Percentiles rank a stretch among this genome's conserved stretches.
These are phyloP conservation scores for Candida tunisiensis DNA, from an alignment of 1,139 yeast species.

Conservation along the genomic window DNA sequence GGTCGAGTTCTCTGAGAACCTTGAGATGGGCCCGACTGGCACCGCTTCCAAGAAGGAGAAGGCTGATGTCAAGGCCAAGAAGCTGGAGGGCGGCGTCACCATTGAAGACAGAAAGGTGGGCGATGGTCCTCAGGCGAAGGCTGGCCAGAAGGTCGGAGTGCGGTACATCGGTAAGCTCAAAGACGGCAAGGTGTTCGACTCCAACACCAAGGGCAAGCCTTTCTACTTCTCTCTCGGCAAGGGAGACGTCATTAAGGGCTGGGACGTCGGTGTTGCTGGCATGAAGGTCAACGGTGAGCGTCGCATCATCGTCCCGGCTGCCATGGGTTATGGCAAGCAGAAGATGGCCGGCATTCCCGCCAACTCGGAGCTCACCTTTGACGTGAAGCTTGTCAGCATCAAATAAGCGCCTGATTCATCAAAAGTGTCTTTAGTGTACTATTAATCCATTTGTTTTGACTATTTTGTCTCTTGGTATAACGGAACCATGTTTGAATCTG, in stretches of 20 bases:
- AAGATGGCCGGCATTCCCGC: conserved; percentile 95
- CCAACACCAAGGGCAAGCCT: conserved; percentile 95
- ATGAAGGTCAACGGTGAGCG: conserved; percentile 99
- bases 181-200: conserved; percentile 93
- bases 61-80: no score
- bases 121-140: conserved; percentile 74
- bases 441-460: not conserved
- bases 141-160: conserved; percentile 84
- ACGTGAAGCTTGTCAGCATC: conserved; percentile 81
- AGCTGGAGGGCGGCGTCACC: conserved; percentile 82
- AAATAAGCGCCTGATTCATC: conserved; percentile 29
- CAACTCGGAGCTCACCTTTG: conserved; percentile 89
- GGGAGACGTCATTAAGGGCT: conserved; percentile 97
- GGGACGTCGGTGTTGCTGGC: conserved; percentile 97
- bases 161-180: conserved; percentile 95
- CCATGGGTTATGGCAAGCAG: conserved; percentile 93
- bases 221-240: conserved; percentile 80
- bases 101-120: conserved; percentile 88
- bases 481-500: no score
- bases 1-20: conserved; percentile 77
- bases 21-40: conserved; percentile 77
- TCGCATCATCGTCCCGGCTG: conserved; percentile 89
- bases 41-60: conserved; percentile 18
- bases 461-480: no score
- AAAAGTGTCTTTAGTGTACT: not conserved